Evolutionary conservation across 2,329 filamentous ascomycete species (phyloP).

Genomic region (Colletotrichum sp.): DNA sequence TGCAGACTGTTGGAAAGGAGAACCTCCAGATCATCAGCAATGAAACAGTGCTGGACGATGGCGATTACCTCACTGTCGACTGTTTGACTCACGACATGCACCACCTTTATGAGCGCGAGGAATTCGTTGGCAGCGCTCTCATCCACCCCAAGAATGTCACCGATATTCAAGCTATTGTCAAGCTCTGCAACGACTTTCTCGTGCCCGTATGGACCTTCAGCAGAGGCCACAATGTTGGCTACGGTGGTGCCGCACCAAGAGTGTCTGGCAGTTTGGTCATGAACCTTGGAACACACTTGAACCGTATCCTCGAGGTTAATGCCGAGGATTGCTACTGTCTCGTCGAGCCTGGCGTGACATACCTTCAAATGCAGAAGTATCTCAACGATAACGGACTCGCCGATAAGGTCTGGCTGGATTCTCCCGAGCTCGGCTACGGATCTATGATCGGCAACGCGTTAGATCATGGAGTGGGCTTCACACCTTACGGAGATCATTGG

Average conservation of each 20-base stretch:
- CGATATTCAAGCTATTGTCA: slow-evolving; percentile 51
- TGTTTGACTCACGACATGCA: slow-evolving; percentile 35
- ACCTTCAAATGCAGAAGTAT: slow-evolving; percentile 54
- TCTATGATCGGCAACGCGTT: slow-evolving; percentile 49
- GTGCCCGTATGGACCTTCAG: slow-evolving; percentile 55
- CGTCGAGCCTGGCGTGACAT: slow-evolving; percentile 62
- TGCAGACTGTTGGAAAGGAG: neutral
- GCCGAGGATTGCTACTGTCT: slow-evolving; percentile 52
- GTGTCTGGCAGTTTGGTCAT: slow-evolving; percentile 55
- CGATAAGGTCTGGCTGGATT: slow-evolving; percentile 46
- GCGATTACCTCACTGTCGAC: slow-evolving; percentile 9
- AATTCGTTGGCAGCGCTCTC: slow-evolving; percentile 46
- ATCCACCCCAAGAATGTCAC: slow-evolving; percentile 33
- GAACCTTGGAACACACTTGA: slow-evolving; percentile 59
- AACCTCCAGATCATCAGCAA: slow-evolving; percentile 11
- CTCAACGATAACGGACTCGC: slow-evolving; percentile 44
- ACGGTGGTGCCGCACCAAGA: slow-evolving; percentile 58
- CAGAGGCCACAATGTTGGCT: slow-evolving; percentile 55
- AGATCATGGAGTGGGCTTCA: slow-evolving; percentile 52
- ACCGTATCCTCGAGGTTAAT: slow-evolving; percentile 55
- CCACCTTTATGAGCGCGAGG: slow-evolving; percentile 43
- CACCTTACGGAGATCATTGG: slow-evolving; percentile 42
- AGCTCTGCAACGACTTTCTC: slow-evolving; percentile 46
- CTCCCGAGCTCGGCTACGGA: slow-evolving; percentile 45
- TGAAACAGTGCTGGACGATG: neutral